Evolutionary conservation across 2,329 filamentous ascomycete species (phyloP).

Genomic region (Diaporthe batatas): DNA sequence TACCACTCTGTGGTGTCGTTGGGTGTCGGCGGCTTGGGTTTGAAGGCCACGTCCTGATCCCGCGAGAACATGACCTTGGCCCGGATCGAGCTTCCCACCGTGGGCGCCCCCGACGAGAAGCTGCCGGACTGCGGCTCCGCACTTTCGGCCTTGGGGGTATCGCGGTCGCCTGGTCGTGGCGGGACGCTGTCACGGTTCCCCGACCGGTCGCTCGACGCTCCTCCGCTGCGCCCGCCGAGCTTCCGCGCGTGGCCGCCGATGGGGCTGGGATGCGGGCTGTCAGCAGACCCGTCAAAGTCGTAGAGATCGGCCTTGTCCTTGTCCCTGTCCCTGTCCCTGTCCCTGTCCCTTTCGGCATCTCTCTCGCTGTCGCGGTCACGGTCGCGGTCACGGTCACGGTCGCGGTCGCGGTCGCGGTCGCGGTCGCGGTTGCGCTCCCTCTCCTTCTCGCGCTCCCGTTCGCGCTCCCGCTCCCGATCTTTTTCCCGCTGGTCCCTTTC

Average conservation of each 20-base stretch:
- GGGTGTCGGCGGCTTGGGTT: constrained; percentile 65
- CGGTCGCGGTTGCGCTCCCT: constrained; percentile 35
- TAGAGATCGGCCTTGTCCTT: constrained; percentile 52
- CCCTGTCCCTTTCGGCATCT: constrained; percentile 47
- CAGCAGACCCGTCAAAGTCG: constrained; percentile 58
- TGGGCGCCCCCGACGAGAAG: constrained; percentile 43
- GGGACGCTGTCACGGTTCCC: constrained; percentile 49
- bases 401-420: constrained; percentile 40
- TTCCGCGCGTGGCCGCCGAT: constrained; percentile 54
- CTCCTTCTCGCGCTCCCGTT: constrained; percentile 34
- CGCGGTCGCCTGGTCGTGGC: constrained; percentile 57
- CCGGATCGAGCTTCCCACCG: constrained; percentile 55
- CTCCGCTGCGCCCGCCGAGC: constrained; percentile 50
- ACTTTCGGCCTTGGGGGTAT: constrained; percentile 70
- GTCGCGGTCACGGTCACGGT: constrained; percentile 48
- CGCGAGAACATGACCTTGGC: constrained; percentile 71
- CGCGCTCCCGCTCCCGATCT: constrained; percentile 42
- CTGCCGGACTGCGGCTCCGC: constrained; percentile 63
- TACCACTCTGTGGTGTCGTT: constrained; percentile 75
- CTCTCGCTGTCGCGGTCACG: constrained; percentile 52
- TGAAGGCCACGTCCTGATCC: constrained; percentile 76
- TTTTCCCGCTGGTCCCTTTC: constrained; percentile 37
- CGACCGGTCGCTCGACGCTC: constrained; percentile 49
- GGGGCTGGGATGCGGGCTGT: constrained; percentile 59
- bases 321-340: constrained; percentile 38